Evolutionary conservation across 352 stramenopile genomes (phyloP).

Genomic region (Globisporangium nunn): DNA sequence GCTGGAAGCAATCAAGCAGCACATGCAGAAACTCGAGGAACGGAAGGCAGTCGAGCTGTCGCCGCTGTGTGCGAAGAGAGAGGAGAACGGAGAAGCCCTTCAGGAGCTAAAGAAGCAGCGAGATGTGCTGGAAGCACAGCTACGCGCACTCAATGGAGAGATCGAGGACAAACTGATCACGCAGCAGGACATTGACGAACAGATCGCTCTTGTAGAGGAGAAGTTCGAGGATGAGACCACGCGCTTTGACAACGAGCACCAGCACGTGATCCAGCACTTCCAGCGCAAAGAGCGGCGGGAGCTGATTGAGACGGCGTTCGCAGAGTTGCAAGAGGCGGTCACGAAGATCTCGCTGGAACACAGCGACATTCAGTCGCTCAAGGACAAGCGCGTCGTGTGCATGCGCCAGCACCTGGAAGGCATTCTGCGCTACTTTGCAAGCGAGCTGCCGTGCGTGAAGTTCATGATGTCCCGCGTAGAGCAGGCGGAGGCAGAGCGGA

Average conservation of each 20-base stretch:
- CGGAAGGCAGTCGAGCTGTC: constrained; percentile 28
- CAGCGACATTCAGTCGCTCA: constrained; percentile 32
- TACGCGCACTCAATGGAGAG: constrained; percentile 38
- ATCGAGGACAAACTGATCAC: constrained; percentile 31
- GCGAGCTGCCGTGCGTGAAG: constrained; percentile 69
- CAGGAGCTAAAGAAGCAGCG: constrained; percentile 30
- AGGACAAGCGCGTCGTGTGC: constrained; percentile 40
- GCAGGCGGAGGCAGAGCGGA: constrained; percentile 33
- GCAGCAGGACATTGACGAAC: constrained; percentile 35
- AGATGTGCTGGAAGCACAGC: constrained; percentile 46
- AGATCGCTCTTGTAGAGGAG: constrained; percentile 39
- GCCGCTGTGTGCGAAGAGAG: constrained; percentile 24
- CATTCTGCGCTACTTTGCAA: constrained; percentile 63
- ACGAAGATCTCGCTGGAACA: constrained; percentile 24
- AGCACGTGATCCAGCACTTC: constrained; percentile 32
- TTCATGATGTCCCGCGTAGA: constrained; percentile 68
- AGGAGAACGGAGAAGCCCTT: constrained; percentile 12
- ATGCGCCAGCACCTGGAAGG: constrained; percentile 59
- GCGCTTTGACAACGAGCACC: constrained; percentile 40
- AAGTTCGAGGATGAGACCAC: constrained; percentile 36
- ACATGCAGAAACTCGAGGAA: constrained; percentile 29
- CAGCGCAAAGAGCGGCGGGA: constrained; percentile 27
- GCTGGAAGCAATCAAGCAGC: constrained; percentile 29
- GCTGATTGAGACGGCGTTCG: constrained; percentile 31
- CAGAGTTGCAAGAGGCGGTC: constrained; percentile 28